Evolutionary conservation across 1,139 yeast species (phyloP).

Genomic region (Spencermartinsiella ligniputridi): DNA sequence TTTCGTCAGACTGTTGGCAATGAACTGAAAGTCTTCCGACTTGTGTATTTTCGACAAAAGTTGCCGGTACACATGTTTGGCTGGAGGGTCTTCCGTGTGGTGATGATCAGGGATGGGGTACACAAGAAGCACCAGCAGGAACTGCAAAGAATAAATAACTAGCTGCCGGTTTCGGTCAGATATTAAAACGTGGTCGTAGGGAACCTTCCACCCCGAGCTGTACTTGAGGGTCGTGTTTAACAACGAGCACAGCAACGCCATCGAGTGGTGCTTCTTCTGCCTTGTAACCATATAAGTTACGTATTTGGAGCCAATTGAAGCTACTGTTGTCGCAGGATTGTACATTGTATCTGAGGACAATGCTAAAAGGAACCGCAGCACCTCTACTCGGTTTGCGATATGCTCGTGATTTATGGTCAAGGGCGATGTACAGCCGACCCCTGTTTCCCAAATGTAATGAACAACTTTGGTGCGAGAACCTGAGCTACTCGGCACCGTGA

Average conservation of each 20-base stretch:
- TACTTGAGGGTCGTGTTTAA: conserved; percentile 48
- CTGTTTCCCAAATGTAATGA: conserved; percentile 66
- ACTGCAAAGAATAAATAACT: conserved; percentile 56
- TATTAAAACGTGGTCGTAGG: conserved; percentile 34
- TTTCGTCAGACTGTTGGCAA: conserved; percentile 37
- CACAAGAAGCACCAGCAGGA: conserved; percentile 56
- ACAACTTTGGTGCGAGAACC: conserved; percentile 16
- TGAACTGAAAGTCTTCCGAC: conserved; percentile 42
- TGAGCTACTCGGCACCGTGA: conserved; percentile 44
- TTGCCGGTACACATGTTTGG: conserved; percentile 30
- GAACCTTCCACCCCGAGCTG: conserved; percentile 39
- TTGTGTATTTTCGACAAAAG: conserved; percentile 35
- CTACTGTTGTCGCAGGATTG: conserved; percentile 41
- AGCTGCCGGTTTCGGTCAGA: conserved; percentile 50
- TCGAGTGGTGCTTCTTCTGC: conserved; percentile 46
- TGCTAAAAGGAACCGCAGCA: conserved; percentile 56
- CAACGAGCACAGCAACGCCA: conserved; percentile 62
- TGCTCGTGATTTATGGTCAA: conserved; percentile 40
- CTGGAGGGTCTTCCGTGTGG: conserved; percentile 6
- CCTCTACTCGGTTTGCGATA: conserved; percentile 65
- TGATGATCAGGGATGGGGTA: conserved; percentile 53
- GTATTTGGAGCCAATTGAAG: conserved; percentile 53
- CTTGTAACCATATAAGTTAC: conserved; percentile 54
- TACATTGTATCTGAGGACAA: conserved; percentile 66
- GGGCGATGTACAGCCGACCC: conserved; percentile 56